These are phyloP conservation scores for Phialemoniopsis sp. DNA, from an alignment of 2,329 filamentous ascomycete species.

Conservation along the genomic window DNA sequence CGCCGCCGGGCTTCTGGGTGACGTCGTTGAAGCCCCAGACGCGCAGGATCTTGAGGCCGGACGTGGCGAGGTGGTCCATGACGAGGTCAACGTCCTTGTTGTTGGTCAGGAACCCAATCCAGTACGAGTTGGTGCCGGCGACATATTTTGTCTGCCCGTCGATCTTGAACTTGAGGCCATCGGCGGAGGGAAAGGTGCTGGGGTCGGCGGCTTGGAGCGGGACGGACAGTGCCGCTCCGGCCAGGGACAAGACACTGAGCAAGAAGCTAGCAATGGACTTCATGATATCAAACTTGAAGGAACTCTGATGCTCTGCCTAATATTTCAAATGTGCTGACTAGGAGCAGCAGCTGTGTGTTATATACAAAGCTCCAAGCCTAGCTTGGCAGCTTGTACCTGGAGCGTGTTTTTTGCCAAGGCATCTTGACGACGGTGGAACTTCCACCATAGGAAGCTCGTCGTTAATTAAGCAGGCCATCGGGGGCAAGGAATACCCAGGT, in stretches of 20 bases:
- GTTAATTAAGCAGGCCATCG: too few relatives aligned
- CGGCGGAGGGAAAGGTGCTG: conserved; percentile 7
- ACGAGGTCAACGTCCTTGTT: conserved; percentile 50
- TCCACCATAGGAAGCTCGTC: too few relatives aligned
- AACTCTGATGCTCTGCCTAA: too few relatives aligned
- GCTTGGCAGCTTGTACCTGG: too few relatives aligned
- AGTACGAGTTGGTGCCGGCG: conserved; percentile 52
- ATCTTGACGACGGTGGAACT: too few relatives aligned
- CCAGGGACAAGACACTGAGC: conserved; percentile 10
- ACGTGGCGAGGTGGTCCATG: conserved; percentile 39
- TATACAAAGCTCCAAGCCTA: too few relatives aligned
- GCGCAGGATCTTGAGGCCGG: conserved; percentile 53
- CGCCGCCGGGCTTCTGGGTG: conserved; percentile 26
- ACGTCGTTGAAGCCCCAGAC: conserved; percentile 63
- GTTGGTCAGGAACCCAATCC: conserved; percentile 47
- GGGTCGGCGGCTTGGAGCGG: neutral
- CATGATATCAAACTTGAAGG: conserved; percentile 6
- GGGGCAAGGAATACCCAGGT: too few relatives aligned
- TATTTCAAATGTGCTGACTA: too few relatives aligned
- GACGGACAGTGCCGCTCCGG: neutral
- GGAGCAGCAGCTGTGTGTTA: too few relatives aligned
- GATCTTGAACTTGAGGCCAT: conserved; percentile 28
- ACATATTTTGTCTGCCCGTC: conserved; percentile 41
- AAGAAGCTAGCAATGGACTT: conserved; percentile 8
- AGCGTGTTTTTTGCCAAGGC: too few relatives aligned